Percentiles rank a stretch among this genome's conserved stretches.
Evolutionary conservation across 2,329 filamentous ascomycete species (phyloP).

Genomic region (Xylaria sp.): DNA sequence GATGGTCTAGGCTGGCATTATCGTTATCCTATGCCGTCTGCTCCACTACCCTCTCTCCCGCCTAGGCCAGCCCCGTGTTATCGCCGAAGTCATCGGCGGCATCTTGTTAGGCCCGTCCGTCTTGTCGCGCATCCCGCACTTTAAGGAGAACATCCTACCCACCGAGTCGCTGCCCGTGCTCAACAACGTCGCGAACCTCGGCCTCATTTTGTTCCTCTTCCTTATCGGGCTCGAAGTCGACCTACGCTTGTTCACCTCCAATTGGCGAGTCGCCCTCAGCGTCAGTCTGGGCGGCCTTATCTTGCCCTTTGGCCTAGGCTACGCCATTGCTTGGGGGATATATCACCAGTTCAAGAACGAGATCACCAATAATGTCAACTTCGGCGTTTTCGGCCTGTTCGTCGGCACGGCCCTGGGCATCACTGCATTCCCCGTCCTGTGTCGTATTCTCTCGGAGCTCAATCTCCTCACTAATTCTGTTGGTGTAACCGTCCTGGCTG

Average conservation of each 20-base stretch:
- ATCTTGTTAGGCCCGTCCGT: conserved; percentile 80
- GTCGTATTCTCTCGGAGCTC: conserved; percentile 90
- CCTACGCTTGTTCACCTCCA: conserved; percentile 71
- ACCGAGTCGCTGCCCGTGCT: conserved; percentile 71
- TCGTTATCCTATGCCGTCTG: conserved; percentile 77
- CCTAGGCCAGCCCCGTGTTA: conserved; percentile 78
- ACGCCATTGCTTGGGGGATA: conserved; percentile 75
- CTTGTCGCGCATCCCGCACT: conserved; percentile 77
- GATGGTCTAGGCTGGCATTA: conserved; percentile 68
- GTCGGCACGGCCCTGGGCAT: conserved; percentile 95
- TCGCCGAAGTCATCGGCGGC: conserved; percentile 80
- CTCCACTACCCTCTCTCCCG: conserved; percentile 78
- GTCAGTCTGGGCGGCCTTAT: conserved; percentile 77
- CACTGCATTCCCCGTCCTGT: conserved; percentile 90
- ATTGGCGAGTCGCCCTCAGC: conserved; percentile 75
- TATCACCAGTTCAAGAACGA: conserved; percentile 69
- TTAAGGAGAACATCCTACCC: conserved; percentile 74
- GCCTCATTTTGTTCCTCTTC: conserved; percentile 78
- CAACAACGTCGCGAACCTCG: conserved; percentile 76
- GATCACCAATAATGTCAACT: conserved; percentile 47
- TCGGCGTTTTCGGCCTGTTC: conserved; percentile 69
- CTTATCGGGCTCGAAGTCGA: conserved; percentile 81
- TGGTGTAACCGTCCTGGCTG: conserved; percentile 89
- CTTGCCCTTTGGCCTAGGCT: conserved; percentile 76
- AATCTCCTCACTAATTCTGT: conserved; percentile 86